Evolutionary conservation across 2,329 filamentous ascomycete genomes (phyloP), one percentile per base, ranked within the genome.

Genomic region (Daldinia sp.): DNA sequence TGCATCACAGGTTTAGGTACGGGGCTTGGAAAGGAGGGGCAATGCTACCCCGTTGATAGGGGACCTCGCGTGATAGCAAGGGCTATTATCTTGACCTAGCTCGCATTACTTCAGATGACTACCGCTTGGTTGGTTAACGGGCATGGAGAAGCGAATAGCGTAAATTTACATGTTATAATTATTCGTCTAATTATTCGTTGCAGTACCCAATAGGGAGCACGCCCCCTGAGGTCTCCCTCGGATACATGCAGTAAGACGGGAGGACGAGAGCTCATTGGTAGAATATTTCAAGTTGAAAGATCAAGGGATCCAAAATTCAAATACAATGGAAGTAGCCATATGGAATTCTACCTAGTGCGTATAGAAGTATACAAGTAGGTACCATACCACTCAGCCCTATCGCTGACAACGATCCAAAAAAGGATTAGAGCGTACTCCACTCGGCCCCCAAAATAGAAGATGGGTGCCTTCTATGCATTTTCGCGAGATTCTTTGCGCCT

Each of bases 351-450:
- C 29, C 6, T 32, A 32, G 29, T 11, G 11, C 29, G 29, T 11
- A 32, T 6, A 7, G 11, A 7, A 32, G 29, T 32, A 8, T 45
- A 25, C 23, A 45, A 2, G 11, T n/a, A 25, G n/a, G 21, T 25
- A 27, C 25, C 23, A 30, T 7, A 30, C 23, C 45, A n/a, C 49
- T 66, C 63, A 66, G 63, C 63, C 63, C 55, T 66, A 66, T 53
- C 15, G 39, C 9, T 34, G 19, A 35, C 29, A 34, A 43, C 27
- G 23, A 15, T 41, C 49, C 55, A 3, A 50, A 63, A 66, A 6
- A 3, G 59, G 55, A 49, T 21, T 57, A 63, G 59, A 0, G 21
- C 10, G n/a, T 45, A 25, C 21, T 23, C 34, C 19, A n/a, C 43
- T 8, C n/a, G 34, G 59, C 59, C 59, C 55, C 55, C 63, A 49